Percentiles rank a stretch among this genome's conserved stretches.
Conservation (phyloP, 1,139 yeast genomes). For the Nadsonia starkeyi-henricii region DNA sequence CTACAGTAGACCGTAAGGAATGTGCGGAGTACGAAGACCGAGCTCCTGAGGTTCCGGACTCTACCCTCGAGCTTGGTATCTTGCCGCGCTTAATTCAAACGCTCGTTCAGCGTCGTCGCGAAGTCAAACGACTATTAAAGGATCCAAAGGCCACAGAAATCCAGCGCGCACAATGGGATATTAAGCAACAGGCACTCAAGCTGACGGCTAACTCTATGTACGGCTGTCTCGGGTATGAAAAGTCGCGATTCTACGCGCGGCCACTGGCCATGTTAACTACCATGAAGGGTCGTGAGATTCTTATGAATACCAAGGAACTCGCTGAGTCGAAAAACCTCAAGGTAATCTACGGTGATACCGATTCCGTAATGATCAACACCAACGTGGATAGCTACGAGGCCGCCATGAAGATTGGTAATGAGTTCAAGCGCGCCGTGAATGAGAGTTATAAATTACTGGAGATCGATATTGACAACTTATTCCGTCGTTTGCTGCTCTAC, state of each 20-base stretch:
- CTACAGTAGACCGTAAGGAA: constrained; percentile 70
- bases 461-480: constrained; percentile 90
- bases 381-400: constrained; percentile 56
- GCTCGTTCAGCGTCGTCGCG: constrained; percentile 82
- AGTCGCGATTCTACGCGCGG: constrained; percentile 88
- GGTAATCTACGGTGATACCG: constrained; percentile 97
- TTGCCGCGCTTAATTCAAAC: constrained; percentile 73
- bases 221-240: constrained; percentile 91
- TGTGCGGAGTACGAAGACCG: constrained; percentile 39
- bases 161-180: constrained; percentile 57
- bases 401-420: constrained; percentile 72
- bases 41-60: constrained; percentile 59
- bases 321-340: constrained; percentile 75
- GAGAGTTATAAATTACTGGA: constrained; percentile 79
- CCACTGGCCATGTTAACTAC: constrained; percentile 95
- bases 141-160: constrained; percentile 56
- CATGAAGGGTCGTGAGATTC: constrained; percentile 87
- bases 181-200: constrained; percentile 90
- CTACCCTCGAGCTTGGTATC: constrained; percentile 56
- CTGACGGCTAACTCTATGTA: constrained; percentile 98
- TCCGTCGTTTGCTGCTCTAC: constrained; percentile 69
- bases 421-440: constrained; percentile 73
- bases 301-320: constrained; percentile 82
- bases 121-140: constrained; percentile 76
- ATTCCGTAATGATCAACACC: constrained; percentile 97